A percentile compares a stretch with the other conserved stretches of the same genome.
phyloP scores from a whole-genome alignment of 768 basidiomycete genomes.

The Hypholoma fasciculare region DNA sequence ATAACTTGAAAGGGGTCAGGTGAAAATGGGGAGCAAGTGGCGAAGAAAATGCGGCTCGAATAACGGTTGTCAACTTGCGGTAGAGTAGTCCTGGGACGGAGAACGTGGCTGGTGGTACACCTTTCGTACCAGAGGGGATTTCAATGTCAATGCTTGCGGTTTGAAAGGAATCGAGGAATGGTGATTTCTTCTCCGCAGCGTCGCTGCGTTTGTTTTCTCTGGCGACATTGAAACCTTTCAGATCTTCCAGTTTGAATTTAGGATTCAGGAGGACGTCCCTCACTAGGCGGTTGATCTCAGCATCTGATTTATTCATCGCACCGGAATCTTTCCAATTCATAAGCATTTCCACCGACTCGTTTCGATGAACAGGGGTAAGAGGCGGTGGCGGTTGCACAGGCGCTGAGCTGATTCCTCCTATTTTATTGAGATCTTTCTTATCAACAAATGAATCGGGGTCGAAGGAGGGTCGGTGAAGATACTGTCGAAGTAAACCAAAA shows the following conservation, averaged over 20 bases:
- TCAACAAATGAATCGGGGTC: slow-evolving; percentile 27
- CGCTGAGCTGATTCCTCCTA: background rate
- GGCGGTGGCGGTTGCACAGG: background rate
- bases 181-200: slow-evolving; percentile 11
- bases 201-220: slow-evolving; percentile 16
- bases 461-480: slow-evolving; percentile 26
- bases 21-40: slow-evolving; percentile 18
- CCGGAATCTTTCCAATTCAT: slow-evolving; percentile 27
- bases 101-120: slow-evolving; percentile 17
- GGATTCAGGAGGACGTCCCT: slow-evolving; percentile 20
- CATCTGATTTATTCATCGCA: slow-evolving; percentile 8
- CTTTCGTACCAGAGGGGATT: slow-evolving; percentile 22
- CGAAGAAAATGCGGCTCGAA: slow-evolving; percentile 19
- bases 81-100: slow-evolving; percentile 26
- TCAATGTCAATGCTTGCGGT: slow-evolving; percentile 15
- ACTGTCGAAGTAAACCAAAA: slow-evolving; percentile 24
- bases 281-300: slow-evolving; percentile 20
- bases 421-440: too few species aligned
- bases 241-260: slow-evolving; percentile 19
- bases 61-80: slow-evolving; percentile 18
- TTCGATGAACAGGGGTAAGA: slow-evolving; percentile 1
- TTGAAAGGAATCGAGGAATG: slow-evolving; percentile 13
- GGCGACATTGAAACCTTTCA: slow-evolving; percentile 17
- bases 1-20: slow-evolving; percentile 23
- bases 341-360: slow-evolving; percentile 9